Conservation (phyloP, 768 basidiomycete genomes). For the Punctularia strigosozonata region DNA sequence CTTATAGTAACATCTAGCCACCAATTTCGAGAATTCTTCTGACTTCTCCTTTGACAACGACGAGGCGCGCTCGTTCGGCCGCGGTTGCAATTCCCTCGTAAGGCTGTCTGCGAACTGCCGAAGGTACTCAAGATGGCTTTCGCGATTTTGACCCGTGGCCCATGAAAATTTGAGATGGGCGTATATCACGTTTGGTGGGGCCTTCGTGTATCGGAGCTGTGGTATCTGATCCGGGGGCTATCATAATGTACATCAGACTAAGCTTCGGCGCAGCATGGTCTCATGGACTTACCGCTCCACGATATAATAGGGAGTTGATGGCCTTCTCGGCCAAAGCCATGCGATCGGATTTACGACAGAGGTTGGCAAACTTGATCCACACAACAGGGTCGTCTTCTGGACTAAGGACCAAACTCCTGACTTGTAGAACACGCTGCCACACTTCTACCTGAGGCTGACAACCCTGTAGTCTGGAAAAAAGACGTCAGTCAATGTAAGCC, state of each 20-base stretch:
- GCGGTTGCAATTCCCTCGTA: constrained; percentile 56
- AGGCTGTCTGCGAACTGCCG: constrained; percentile 73
- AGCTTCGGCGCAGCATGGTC: too few relatives aligned
- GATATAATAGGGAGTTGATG: constrained; percentile 79
- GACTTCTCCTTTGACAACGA: constrained; percentile 47
- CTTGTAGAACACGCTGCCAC: constrained; percentile 96
- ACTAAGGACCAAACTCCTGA: constrained; percentile 83
- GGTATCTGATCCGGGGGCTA: constrained; percentile 37
- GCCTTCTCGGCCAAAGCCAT: constrained; percentile 96
- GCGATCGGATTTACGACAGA: constrained; percentile 90
- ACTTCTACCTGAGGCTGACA: constrained; percentile 98
- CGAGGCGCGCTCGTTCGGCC: constrained; percentile 36
- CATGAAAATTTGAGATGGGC: constrained; percentile 94
- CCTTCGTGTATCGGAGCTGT: constrained; percentile 47
- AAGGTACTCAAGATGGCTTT: constrained; percentile 74
- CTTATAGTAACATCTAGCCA: constrained; percentile 97
- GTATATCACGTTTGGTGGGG: constrained; percentile 92
- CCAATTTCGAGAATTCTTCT: constrained; percentile 64
- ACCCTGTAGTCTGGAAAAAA: constrained; percentile 62
- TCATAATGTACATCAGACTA: too few relatives aligned
- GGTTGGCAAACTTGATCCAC: constrained; percentile 99
- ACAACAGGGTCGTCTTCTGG: constrained; percentile 92
- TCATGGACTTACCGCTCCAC: constrained; percentile 40
- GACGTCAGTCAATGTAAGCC: not conserved
- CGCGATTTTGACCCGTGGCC: constrained; percentile 71